phyloP scores from a whole-genome alignment of 805 yeast species.

The Candida boidinii region DNA sequence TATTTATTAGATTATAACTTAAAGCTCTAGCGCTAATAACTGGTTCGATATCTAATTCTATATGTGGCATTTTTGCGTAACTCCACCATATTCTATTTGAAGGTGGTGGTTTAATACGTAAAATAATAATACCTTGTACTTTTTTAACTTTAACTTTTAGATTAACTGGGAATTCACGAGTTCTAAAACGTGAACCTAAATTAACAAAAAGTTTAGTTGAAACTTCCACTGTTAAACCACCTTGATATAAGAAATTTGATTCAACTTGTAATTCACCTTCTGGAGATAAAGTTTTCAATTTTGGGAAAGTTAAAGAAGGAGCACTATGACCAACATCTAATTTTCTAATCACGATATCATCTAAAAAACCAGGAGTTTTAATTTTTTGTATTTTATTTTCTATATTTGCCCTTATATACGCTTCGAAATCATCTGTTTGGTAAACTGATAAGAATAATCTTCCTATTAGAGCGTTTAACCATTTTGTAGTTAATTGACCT shows the following conservation, averaged over 20 bases:
- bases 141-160: constrained; percentile 60
- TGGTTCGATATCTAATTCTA: constrained; percentile 78
- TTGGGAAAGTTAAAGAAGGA: constrained; percentile 72
- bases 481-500: constrained; percentile 73
- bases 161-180: constrained; percentile 64
- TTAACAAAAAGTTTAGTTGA: constrained; percentile 74
- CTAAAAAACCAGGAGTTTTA: constrained; percentile 81
- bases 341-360: constrained; percentile 66
- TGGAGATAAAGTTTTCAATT: constrained; percentile 58
- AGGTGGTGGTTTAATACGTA: constrained; percentile 82
- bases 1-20: constrained; percentile 70
- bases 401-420: constrained; percentile 48
- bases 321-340: constrained; percentile 73
- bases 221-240: constrained; percentile 67
- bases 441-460: constrained; percentile 72
- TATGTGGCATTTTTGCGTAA: constrained; percentile 68
- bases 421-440: constrained; percentile 57
- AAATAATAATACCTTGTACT: constrained; percentile 64
- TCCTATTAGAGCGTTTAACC: constrained; percentile 87
- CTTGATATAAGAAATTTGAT: constrained; percentile 59
- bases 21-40: constrained; percentile 80
- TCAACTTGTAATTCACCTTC: constrained; percentile 68
- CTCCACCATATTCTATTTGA: constrained; percentile 87
- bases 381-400: constrained; percentile 69
- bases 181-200: constrained; percentile 66